A percentile compares a stretch with the other conserved stretches of the same genome.
Evolutionary conservation across 225 moss, liverwort and hornwort species (phyloP).

Genomic region (Pleurozium schreberi): DNA sequence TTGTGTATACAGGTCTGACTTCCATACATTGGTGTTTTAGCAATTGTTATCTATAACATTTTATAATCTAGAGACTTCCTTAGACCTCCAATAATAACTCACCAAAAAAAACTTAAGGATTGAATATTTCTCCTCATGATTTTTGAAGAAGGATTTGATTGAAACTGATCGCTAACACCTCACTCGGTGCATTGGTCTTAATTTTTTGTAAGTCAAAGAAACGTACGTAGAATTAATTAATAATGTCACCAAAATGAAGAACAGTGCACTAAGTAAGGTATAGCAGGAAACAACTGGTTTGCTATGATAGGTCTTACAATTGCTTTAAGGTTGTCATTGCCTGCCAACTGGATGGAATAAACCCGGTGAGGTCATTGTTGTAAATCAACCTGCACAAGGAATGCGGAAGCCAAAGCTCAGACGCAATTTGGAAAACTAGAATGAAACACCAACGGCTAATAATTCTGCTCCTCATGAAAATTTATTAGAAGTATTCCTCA

Average conservation of each 20-base stretch:
- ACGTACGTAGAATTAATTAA: not conserved
- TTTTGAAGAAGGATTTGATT: not conserved
- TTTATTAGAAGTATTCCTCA: not conserved
- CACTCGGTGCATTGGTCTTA: not conserved
- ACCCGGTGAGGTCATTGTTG: slow-evolving; percentile 48
- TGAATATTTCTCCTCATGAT: not conserved
- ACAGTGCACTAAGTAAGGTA: not conserved
- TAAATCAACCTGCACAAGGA: slow-evolving; percentile 28
- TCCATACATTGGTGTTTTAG: not conserved
- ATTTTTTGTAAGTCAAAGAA: not conserved
- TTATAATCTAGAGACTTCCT: not conserved
- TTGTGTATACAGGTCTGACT: not conserved
- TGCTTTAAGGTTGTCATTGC: slow-evolving; percentile 9
- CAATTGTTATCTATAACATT: not conserved
- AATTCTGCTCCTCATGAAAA: not conserved
- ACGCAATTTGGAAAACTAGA: not conserved
- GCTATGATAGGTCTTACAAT: slow-evolving; percentile 11
- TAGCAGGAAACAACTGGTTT: not conserved
- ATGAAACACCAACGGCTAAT: not conserved
- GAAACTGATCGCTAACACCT: not conserved
- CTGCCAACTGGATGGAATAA: slow-evolving; percentile 44
- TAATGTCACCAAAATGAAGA: not conserved
- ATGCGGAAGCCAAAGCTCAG: not conserved
- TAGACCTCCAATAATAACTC: not conserved
- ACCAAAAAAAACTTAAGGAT: not conserved